Evolutionary conservation across 2,329 filamentous ascomycete species (phyloP).

Genomic region (Calonectria honghensis): DNA sequence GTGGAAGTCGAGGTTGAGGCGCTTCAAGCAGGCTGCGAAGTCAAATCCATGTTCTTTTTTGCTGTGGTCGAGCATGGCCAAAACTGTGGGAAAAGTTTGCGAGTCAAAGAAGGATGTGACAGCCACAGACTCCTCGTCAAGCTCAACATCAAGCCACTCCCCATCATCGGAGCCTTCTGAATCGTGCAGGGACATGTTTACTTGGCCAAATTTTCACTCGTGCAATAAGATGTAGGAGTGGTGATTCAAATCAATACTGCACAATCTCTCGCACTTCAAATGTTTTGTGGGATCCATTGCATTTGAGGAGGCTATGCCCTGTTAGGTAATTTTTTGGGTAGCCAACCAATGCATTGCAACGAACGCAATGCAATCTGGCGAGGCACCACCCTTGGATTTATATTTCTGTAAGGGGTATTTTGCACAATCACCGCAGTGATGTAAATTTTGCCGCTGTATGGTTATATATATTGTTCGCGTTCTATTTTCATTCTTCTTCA

Average conservation of each 20-base stretch:
- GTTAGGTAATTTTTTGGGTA: conserved; percentile 51
- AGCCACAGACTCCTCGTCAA: conserved; percentile 77
- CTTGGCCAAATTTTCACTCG: conserved; percentile 54
- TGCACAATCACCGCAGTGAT: conserved; percentile 35
- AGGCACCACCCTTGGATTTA: conserved; percentile 47
- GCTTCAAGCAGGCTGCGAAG: conserved; percentile 75
- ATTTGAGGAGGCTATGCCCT: conserved; percentile 61
- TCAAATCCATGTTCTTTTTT: conserved; percentile 81
- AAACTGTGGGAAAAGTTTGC: conserved; percentile 77
- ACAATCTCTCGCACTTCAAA: conserved; percentile 44
- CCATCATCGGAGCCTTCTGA: conserved; percentile 63
- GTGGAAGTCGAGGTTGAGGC: conserved; percentile 80
- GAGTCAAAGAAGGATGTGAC: conserved; percentile 82
- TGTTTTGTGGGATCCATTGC: conserved; percentile 55
- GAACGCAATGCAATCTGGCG: conserved; percentile 54
- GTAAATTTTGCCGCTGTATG: conserved; percentile 20
- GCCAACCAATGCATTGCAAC: conserved; percentile 38
- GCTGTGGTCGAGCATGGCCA: conserved; percentile 81
- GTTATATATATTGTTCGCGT: conserved; percentile 33
- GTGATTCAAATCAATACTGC: conserved; percentile 20
- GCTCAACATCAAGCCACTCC: conserved; percentile 74
- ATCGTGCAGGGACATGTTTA: conserved; percentile 55
- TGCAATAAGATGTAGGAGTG: conserved; percentile 5
- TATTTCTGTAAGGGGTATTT: conserved; percentile 57
- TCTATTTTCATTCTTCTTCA: conserved; percentile 16